These are phyloP conservation scores for Phytophthora uliginosa DNA, from an alignment of 352 stramenopile species.

Conservation along the genomic window DNA sequence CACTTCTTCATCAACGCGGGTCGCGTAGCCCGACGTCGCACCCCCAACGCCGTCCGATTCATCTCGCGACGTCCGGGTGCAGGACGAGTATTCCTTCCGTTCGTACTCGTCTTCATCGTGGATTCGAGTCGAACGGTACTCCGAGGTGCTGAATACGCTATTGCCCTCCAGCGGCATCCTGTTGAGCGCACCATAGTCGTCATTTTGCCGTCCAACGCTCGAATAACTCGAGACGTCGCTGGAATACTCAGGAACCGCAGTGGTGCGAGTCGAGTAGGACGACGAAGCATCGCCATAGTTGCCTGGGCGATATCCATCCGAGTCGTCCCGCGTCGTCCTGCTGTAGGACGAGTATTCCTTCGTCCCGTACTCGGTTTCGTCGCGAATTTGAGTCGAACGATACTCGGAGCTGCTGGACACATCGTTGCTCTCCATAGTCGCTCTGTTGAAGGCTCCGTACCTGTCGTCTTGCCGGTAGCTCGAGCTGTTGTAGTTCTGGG, in stretches of 20 bases:
- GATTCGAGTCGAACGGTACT: neutral
- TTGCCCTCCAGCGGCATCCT: neutral
- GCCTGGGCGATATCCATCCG: neutral
- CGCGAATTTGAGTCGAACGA: neutral
- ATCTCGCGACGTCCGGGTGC: neutral
- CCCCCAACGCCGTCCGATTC: constrained; percentile 5
- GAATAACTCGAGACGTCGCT: neutral
- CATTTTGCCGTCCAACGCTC: neutral
- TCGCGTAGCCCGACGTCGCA: neutral
- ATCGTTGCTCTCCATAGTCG: neutral
- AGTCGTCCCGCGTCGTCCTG: constrained; percentile 6
- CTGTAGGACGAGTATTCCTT: neutral
- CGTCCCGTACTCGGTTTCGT: neutral
- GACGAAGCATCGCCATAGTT: neutral
- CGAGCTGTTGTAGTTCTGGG: constrained; percentile 3
- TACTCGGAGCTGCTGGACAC: neutral
- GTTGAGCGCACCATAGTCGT: constrained; percentile 1
- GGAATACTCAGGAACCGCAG: neutral
- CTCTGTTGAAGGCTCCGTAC: neutral
- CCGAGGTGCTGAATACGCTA: neutral
- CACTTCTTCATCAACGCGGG: constrained; percentile 1
- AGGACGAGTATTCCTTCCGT: neutral
- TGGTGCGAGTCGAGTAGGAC: constrained; percentile 1
- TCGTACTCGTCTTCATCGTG: neutral
- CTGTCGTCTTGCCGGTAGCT: neutral